phyloP scores from a whole-genome alignment of 129 eudicot genomes.

The Artemisia annua region DNA sequence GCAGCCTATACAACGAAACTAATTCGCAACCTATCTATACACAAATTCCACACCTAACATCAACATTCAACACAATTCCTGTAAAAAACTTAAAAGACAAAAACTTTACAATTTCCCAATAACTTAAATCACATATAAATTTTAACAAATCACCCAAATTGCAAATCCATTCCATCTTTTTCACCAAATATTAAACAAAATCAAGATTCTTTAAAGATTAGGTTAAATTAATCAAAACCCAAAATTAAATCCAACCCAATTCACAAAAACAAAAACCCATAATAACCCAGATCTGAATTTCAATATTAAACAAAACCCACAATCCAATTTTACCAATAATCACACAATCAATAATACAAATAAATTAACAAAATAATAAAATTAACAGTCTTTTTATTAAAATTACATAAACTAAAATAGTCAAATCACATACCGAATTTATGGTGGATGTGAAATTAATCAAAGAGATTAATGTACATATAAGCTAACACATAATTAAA shows the following conservation, averaged over 20 bases:
- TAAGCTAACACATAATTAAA: neutral
- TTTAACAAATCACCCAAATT: neutral
- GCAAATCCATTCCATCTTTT: neutral
- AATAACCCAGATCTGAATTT: conserved; percentile 24
- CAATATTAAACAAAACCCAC: conserved; percentile 6
- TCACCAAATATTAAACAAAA: conserved; percentile 12
- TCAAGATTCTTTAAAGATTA: conserved; percentile 19
- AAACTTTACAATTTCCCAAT: neutral
- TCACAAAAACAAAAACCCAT: conserved; percentile 8
- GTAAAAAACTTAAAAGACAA: no score
- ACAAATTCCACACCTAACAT: no score
- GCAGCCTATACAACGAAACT: no score
- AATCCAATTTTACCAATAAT: neutral
- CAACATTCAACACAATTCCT: no score
- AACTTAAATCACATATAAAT: neutral
- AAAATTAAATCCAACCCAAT: conserved; percentile 6
- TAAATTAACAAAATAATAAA: neutral
- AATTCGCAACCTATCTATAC: no score
- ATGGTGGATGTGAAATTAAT: conserved; percentile 3
- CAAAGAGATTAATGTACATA: neutral
- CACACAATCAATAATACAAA: neutral
- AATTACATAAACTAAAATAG: neutral
- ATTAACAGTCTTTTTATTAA: conserved; percentile 11
- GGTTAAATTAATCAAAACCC: neutral
- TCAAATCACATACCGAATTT: conserved; percentile 20